Evolutionary conservation across 352 stramenopile species (phyloP), one percentile per base, ranked within the genome.

Genomic region (Phytophthora meadii): DNA sequence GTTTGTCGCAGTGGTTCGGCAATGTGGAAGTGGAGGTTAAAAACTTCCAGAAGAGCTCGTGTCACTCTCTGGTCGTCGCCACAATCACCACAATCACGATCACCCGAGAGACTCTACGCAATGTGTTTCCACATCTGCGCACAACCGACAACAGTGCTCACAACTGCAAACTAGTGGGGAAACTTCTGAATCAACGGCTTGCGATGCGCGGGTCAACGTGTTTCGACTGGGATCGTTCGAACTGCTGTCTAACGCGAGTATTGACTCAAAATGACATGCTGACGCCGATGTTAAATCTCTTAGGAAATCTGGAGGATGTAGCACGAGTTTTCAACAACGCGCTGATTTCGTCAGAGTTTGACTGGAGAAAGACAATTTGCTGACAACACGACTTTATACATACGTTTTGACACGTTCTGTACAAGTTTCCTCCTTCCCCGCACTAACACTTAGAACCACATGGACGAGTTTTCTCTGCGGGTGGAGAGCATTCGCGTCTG

Each of bases 391-490:
- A 22, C 22, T 22, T 22, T 22, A 22, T 22, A 22, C 22, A 22
- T 2, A 22, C 1, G 22, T 22, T 22, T 22, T 22, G 22, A 22
- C 2, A 22, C 22, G 22, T 34, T 34, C 30, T 34, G 30, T 34
- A 34, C 30, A 34, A 11, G 30, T 11, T 22, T 22, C 22, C 22
- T 22, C 22, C 22, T 22, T 30, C 27, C 27, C 27, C 5, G 5
- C 27, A 8, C 27, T 34, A 34, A 1, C 5, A 46, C 19, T 69
- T 36, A 93, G 39, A 93, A 93, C 85, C 85, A 93, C 78, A 91
- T 93, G 30, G 85, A 93, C 15, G 82, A 80, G 68, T 88, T 91
- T 57, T 93, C 82, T 61, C 84, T 90, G 30, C 77, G 79, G 0
- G 70, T 62, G 11, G 81, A 81, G 12, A 90, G 73, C 57, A 81